Base-by-base conservation (phyloP, 805 yeast species). In the Cyberlindnera maclurae region DNA sequence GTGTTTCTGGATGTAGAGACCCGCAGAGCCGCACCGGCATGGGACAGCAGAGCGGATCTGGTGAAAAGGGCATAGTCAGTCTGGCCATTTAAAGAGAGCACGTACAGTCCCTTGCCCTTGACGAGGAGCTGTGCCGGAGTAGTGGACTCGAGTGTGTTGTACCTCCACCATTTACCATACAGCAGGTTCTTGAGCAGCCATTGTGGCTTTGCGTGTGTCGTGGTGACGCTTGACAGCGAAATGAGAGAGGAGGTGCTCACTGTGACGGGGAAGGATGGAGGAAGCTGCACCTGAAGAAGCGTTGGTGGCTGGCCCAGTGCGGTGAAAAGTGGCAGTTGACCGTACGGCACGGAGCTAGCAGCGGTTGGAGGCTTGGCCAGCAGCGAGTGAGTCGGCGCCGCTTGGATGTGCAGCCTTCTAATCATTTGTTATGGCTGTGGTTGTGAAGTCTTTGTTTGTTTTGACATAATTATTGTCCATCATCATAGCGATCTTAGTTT, bases 1-100 rank as follows among this genome's bases (percentile, higher is more conserved):
- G 50, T 43, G 22, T 58, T 57, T 34, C 64, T 59, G 12, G 66
- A 41, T n/a, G 51, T 42, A 20, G 57, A 56, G 2, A 77, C 53
- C 11, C 58, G 48, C 33, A 79, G 57, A 1, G 79, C 67, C n/a
- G 68, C 60, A 1, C 85, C 86, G 7, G 71, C 54, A 45, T 67
- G 76, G 1, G 68, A 71, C 34, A 75, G 76, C 16, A 79, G 51
- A 0, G 78, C 64, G 12, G 62, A 53, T 2, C 64, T 59, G 31
- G 70, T 63, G 33, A 79, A 62, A 4, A 79, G 40, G 1, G 80
- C 82, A 82, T 83, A 79, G 49, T 79, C 87, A 15, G 56, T 55
- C 1, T 73, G 60, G 2, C 87, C 87, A 45, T 79, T 82, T 41
- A 79, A 51, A 3, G 60, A 43, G 18, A 79, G 33, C 7, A 45